phyloP scores from a whole-genome alignment of 148 eudicot genomes.

The Rhododendron griersonianum region DNA sequence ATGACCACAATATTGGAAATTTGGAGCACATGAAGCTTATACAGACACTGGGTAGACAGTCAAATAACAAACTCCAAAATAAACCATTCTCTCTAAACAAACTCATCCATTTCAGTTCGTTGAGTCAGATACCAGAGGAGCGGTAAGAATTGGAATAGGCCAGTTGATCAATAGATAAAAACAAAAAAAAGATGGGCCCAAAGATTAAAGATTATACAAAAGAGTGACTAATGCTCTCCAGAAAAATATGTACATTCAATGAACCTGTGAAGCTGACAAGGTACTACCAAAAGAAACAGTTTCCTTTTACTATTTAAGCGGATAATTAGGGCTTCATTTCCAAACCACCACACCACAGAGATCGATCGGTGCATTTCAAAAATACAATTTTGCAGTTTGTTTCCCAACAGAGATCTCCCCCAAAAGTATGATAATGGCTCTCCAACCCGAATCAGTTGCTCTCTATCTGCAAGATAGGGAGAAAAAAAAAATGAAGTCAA shows the following conservation, averaged over 20 bases:
- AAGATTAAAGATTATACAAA: conserved; percentile 6
- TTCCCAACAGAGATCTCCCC: neutral
- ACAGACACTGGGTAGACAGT: neutral
- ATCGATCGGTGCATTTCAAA: neutral
- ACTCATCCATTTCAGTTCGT: neutral
- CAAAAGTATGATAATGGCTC: neutral
- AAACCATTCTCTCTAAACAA: neutral
- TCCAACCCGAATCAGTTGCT: neutral
- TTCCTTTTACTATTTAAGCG: neutral
- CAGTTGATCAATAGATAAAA: neutral
- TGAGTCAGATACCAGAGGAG: neutral
- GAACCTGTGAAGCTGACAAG: neutral
- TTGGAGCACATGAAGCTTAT: neutral
- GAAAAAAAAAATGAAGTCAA: neutral
- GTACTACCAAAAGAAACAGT: neutral
- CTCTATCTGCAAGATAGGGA: conserved; percentile 7
- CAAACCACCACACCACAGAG: neutral
- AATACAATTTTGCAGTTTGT: neutral
- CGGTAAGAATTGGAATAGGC: conserved; percentile 1
- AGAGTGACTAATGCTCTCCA: neutral
- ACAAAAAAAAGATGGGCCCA: neutral
- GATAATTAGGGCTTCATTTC: neutral
- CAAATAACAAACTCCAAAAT: neutral
- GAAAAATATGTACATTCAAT: neutral
- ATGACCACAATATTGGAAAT: neutral